Conservation (phyloP, 306 rosid genomes). For the Cyamopsis tetragonoloba region DNA sequence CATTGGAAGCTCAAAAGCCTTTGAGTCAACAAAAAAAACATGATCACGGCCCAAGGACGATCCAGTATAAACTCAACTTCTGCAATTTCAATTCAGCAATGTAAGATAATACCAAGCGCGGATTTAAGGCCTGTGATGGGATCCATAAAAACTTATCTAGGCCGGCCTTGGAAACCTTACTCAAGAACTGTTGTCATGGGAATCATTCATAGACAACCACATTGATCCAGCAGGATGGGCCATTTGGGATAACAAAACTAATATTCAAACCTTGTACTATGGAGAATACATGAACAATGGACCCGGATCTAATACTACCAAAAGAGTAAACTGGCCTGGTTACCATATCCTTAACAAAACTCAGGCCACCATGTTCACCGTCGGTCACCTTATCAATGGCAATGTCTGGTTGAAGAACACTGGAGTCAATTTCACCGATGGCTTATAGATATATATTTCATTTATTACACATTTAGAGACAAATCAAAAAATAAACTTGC, state of each 20-base stretch:
- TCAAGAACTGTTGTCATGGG: conserved; percentile 71
- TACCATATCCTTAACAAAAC: conserved; percentile 39
- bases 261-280: conserved; percentile 43
- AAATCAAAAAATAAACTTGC: too few relatives aligned
- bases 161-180: conserved; percentile 67
- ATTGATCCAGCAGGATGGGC: conserved; percentile 68
- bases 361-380: conserved; percentile 54
- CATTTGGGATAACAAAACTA: conserved; percentile 28
- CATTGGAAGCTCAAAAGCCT: conserved; percentile 50
- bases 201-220: conserved; percentile 39
- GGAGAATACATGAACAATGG: conserved; percentile 67
- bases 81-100: conserved; percentile 58
- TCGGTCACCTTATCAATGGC: conserved; percentile 58
- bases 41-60: conserved; percentile 76
- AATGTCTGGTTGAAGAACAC: conserved; percentile 54
- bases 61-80: conserved; percentile 56
- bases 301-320: conserved; percentile 48
- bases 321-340: conserved; percentile 68
- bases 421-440: conserved; percentile 53
- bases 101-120: conserved; percentile 37
- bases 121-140: conserved; percentile 49
- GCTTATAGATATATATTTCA: too few relatives aligned
- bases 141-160: conserved; percentile 37
- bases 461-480: too few relatives aligned
- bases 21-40: conserved; percentile 51